Conservation (phyloP, 1,284 basidiomycete species). For the Exsudoporus floridanus region DNA sequence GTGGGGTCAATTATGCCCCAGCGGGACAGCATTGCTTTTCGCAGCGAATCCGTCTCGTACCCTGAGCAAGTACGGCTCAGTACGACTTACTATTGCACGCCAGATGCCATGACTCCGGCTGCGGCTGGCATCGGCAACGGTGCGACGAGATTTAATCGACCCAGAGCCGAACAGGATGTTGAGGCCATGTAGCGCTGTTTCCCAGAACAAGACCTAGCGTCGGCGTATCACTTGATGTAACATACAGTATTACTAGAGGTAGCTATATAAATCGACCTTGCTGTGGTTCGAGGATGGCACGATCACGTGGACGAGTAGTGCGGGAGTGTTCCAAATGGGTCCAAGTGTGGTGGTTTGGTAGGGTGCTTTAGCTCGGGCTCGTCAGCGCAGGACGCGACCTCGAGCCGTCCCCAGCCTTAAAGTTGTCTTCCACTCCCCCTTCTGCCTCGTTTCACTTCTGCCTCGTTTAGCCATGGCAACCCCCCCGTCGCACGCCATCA, state of each 20-base stretch:
- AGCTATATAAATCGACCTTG: constrained; percentile 5
- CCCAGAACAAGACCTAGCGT: not conserved
- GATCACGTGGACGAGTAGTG: constrained; percentile 24
- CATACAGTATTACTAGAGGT: not conserved
- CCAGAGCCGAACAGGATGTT: not conserved
- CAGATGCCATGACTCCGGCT: not conserved
- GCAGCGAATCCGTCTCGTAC: not conserved
- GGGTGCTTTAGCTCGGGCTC: constrained; percentile 23
- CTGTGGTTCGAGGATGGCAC: not conserved
- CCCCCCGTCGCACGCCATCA: constrained; percentile 43
- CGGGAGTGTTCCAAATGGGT: constrained; percentile 34
- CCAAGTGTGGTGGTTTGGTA: constrained; percentile 20
- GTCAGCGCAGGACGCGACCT: constrained; percentile 44
- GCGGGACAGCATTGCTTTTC: not conserved
- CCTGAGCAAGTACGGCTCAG: not conserved
- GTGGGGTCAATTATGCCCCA: not conserved
- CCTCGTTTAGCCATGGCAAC: constrained; percentile 39
- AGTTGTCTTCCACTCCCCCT: not conserved
- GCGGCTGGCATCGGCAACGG: not conserved
- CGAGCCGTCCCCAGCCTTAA: constrained; percentile 13
- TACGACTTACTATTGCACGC: constrained; percentile 1
- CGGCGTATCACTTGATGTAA: not conserved
- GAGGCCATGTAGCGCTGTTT: not conserved
- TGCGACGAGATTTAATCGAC: not conserved
- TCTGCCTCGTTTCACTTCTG: not conserved